Evolutionary conservation across 2,329 filamentous ascomycete species (phyloP).

Genomic region (Trichoderma brevicompactum): DNA sequence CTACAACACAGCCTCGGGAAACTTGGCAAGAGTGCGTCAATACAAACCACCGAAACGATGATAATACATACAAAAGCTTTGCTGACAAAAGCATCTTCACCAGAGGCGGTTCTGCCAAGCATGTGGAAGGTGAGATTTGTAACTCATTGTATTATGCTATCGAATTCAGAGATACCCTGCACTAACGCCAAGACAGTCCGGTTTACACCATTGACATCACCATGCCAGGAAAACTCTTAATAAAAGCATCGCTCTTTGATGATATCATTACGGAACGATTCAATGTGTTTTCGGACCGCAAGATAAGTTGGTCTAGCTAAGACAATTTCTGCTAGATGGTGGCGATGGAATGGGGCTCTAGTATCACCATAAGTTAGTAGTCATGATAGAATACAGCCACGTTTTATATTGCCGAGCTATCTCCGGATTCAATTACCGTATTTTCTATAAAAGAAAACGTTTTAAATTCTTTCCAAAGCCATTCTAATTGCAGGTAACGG

Average conservation of each 20-base stretch:
- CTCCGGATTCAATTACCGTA: no score
- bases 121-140: neutral
- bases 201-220: neutral
- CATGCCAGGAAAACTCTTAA: neutral
- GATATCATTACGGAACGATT: neutral
- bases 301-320: neutral
- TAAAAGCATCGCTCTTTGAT: neutral
- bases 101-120: neutral
- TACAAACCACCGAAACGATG: neutral
- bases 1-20: neutral
- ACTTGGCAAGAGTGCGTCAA: neutral
- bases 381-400: neutral
- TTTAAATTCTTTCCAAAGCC: no score
- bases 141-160: no score
- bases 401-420: no score
- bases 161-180: no score
- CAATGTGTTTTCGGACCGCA: neutral
- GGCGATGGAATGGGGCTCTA: no score
- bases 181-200: neutral
- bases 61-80: neutral
- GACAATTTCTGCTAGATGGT: neutral
- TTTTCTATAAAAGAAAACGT: no score
- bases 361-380: no score
- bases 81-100: neutral
- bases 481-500: neutral